These are phyloP conservation scores for Debaryomyces fabryi DNA, from an alignment of 1,139 yeast species.

Conservation along the genomic window DNA sequence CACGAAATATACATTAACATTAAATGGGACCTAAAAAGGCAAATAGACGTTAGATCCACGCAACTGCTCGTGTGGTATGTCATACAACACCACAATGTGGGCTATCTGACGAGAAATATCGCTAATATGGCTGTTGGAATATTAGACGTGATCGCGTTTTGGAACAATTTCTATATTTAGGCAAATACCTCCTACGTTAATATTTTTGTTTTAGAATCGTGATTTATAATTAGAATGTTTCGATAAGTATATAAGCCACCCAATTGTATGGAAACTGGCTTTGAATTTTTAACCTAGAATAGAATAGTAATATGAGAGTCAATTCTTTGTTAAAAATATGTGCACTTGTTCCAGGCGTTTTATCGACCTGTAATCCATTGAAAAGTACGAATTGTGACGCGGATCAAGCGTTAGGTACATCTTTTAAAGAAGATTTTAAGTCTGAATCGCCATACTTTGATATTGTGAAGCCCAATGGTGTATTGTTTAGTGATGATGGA, in stretches of 20 bases:
- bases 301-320: slow-evolving; percentile 3
- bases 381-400: slow-evolving; percentile 33
- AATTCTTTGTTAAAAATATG: slow-evolving; percentile 5
- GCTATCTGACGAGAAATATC: background rate
- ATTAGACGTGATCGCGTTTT: background rate
- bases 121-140: background rate
- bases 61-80: background rate
- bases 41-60: background rate
- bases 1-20: background rate
- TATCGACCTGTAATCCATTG: slow-evolving; percentile 38
- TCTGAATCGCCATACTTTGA: slow-evolving; percentile 43
- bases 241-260: slow-evolving; percentile 3
- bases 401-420: slow-evolving; percentile 58
- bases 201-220: background rate
- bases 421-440: slow-evolving; percentile 53
- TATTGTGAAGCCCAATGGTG: slow-evolving; percentile 29
- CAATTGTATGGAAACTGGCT: background rate
- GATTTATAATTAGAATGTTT: background rate
- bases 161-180: slow-evolving; percentile 2
- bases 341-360: background rate
- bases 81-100: background rate
- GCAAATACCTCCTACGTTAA: background rate
- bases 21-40: background rate
- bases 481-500: slow-evolving; percentile 44
- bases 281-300: background rate